Percentiles rank a stretch among this genome's conserved stretches.
phyloP scores from a whole-genome alignment of 163 green algal species.

The Prototheca cutis region DNA sequence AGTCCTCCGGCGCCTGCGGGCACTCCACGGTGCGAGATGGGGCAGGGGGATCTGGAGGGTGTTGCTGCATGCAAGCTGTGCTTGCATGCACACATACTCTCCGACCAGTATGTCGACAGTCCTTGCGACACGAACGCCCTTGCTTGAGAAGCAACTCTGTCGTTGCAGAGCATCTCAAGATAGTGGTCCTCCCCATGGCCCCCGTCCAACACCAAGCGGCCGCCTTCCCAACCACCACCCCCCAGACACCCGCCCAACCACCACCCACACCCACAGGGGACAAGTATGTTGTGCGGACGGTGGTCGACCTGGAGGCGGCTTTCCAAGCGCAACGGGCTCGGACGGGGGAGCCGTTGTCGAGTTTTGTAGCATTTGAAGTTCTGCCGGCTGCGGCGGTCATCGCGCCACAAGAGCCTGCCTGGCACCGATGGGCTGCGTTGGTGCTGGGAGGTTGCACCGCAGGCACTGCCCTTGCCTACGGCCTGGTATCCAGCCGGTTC shows the following conservation, averaged over 20 bases:
- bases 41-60: not conserved
- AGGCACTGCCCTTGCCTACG: constrained; percentile 51
- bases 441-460: constrained; percentile 58
- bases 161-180: no score
- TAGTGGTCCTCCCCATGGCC: no score
- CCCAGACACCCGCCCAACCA: no score
- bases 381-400: constrained; percentile 39
- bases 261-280: no score
- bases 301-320: constrained; percentile 15
- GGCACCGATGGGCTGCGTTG: constrained; percentile 39
- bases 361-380: constrained; percentile 58
- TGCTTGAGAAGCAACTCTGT: no score
- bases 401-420: constrained; percentile 33
- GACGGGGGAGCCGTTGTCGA: not conserved
- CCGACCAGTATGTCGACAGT: no score
- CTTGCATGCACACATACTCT: not conserved
- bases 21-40: not conserved
- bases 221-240: no score
- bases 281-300: no score
- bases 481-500: constrained; percentile 64
- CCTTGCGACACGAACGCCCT: no score
- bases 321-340: constrained; percentile 26
- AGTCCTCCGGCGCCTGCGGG: not conserved
- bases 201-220: no score
- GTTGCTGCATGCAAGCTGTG: not conserved